Conservation (phyloP, 371 early-diverging fungal species). For the Polyrhizophydium stewartii region DNA sequence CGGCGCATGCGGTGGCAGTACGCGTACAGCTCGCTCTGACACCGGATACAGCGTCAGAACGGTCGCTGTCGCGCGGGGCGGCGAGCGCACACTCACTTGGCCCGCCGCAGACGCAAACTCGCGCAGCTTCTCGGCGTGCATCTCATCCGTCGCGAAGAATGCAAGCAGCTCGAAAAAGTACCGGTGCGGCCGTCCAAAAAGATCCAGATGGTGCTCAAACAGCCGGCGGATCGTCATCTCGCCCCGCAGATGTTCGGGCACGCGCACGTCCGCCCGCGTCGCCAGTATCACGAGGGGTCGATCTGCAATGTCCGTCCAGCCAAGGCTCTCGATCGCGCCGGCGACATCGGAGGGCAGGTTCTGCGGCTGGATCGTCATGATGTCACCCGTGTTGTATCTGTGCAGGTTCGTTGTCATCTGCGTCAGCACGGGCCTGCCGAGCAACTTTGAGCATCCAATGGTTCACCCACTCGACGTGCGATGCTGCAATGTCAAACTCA, state of each 20-base stretch:
- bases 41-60: not conserved
- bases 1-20: slow-evolving; percentile 78
- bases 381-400: slow-evolving; percentile 76
- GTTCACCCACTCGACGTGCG: not conserved
- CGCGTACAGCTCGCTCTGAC: slow-evolving; percentile 73
- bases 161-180: slow-evolving; percentile 85
- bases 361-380: slow-evolving; percentile 68
- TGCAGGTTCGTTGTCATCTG: not conserved
- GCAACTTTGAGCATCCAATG: too few species aligned
- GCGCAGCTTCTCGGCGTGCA: slow-evolving; percentile 72
- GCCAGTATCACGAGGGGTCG: slow-evolving; percentile 44
- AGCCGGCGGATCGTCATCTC: slow-evolving; percentile 66
- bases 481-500: slow-evolving; percentile 30
- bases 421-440: not conserved
- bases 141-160: slow-evolving; percentile 67
- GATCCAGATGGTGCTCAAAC: slow-evolving; percentile 68
- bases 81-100: slow-evolving; percentile 49
- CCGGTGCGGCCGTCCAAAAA: slow-evolving; percentile 77
- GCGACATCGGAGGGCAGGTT: slow-evolving; percentile 68
- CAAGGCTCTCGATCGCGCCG: slow-evolving; percentile 61
- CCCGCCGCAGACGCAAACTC: slow-evolving; percentile 79
- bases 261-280: slow-evolving; percentile 12
- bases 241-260: slow-evolving; percentile 41
- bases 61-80: not conserved
- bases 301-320: slow-evolving; percentile 71